Percentiles rank a stretch among this genome's conserved stretches.
phyloP scores from a whole-genome alignment of 768 basidiomycete genomes.

The Russula abietina region DNA sequence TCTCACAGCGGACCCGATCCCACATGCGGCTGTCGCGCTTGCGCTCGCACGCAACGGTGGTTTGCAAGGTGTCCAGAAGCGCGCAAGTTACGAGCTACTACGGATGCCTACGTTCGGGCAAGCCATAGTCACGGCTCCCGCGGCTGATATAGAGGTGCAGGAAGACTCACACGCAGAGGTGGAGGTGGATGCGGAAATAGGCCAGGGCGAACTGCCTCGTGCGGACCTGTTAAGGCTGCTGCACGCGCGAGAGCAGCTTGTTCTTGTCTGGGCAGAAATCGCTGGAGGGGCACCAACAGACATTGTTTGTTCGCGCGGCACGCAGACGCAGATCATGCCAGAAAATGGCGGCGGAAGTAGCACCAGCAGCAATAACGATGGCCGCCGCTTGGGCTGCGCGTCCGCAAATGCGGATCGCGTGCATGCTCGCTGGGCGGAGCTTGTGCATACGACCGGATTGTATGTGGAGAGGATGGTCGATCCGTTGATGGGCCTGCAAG shows the following conservation, averaged over 20 bases:
- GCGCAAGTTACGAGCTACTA: slow-evolving; percentile 40
- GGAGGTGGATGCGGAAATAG: not conserved
- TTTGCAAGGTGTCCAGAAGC: slow-evolving; percentile 30
- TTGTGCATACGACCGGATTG: slow-evolving; percentile 26
- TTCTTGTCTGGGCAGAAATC: slow-evolving; percentile 24
- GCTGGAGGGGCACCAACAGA: slow-evolving; percentile 26
- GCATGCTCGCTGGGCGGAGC: too few relatives aligned
- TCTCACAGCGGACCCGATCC: slow-evolving; percentile 22
- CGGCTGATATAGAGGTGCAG: too few relatives aligned
- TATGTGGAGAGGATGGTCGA: slow-evolving; percentile 33
- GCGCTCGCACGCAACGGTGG: slow-evolving; percentile 31
- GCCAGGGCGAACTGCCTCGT: slow-evolving; percentile 7
- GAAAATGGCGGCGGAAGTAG: not conserved
- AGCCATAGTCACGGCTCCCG: slow-evolving; percentile 7
- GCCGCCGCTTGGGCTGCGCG: slow-evolving; percentile 7
- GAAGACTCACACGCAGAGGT: not conserved
- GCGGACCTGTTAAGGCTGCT: slow-evolving; percentile 28
- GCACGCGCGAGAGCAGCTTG: slow-evolving; percentile 26
- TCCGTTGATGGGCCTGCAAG: slow-evolving; percentile 34
- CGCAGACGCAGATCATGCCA: not conserved
- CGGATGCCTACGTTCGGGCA: slow-evolving; percentile 32
- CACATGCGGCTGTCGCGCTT: slow-evolving; percentile 32
- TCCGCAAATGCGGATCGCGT: slow-evolving; percentile 16
- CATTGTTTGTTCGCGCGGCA: slow-evolving; percentile 14
- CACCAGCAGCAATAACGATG: not conserved